Evolutionary conservation across 1,284 basidiomycete genomes (phyloP), one percentile per base, ranked within the genome.

Genomic region (Jaminaea rosea): DNA sequence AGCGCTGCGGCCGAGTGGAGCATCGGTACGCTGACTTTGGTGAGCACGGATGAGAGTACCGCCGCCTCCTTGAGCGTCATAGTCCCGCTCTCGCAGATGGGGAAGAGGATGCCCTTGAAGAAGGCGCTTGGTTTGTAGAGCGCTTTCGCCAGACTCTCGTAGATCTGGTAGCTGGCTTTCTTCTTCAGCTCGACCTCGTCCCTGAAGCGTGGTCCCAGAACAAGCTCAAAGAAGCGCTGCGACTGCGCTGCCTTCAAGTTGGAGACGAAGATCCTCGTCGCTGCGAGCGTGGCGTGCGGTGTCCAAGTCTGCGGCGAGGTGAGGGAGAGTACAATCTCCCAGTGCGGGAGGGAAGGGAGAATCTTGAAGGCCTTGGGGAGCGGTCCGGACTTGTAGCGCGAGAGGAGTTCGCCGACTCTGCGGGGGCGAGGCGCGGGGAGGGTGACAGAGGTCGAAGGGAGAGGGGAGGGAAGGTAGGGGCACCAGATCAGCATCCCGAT

Each of bases 321-420:
- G 47, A 98, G 81, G 26, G 93, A 90, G 47, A 99, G 82, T 57
- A 98, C 84, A 49, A 90, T 86, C 7, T 92, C 91, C 94, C 94
- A 99, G 59, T 88, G 85, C 5, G 89, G 88, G 21, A 97, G 83
- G 4, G 92, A 88, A 2, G 94, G 94, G 27, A 99, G 86, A 54
- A 99, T 89, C 79, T 98, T 98, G 83, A 99, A 93, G 1, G 91
- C 82, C 78, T 98, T 98, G 17, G 94, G 94, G 0, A 99, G 80
- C 1, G 91, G 86, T 1, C 93, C 93, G 7, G 92, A 94, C 70
- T 88, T 92, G 80, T 99, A 97, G 50, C 85, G 84, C 41, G 83
- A 86, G 28, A 98, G 81, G 56, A 93, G 84, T 60, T 82, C 78
- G 26, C 90, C 93, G 49, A 94, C 83, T 79, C 90, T 91, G 63